A percentile compares a stretch with the other conserved stretches of the same genome.
phyloP scores from a whole-genome alignment of 2,329 filamentous ascomycete genomes.

The Neonectria ditissima region DNA sequence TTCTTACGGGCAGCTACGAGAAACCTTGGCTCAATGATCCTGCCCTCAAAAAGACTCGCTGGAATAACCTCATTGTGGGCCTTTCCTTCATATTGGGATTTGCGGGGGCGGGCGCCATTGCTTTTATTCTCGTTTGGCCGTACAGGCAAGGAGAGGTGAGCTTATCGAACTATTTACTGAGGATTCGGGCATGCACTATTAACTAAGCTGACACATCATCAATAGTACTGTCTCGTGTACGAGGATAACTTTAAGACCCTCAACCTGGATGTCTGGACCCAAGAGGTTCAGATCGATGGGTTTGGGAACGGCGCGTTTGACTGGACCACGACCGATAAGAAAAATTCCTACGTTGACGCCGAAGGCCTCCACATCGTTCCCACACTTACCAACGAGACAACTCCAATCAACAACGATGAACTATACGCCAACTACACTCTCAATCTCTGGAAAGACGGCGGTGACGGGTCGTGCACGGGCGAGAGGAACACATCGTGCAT shows the following conservation, averaged over 20 bases:
- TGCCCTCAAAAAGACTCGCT: slow-evolving; percentile 48
- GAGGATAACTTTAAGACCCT: slow-evolving; percentile 62
- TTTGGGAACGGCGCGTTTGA: slow-evolving; percentile 65
- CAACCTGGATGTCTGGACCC: slow-evolving; percentile 59
- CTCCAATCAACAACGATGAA: slow-evolving; percentile 52
- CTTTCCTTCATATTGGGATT: slow-evolving; percentile 50
- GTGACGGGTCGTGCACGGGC: slow-evolving; percentile 55
- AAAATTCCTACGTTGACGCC: slow-evolving; percentile 61
- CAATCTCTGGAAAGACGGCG: slow-evolving; percentile 54
- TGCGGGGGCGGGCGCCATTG: slow-evolving; percentile 48
- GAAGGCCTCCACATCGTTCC: slow-evolving; percentile 67
- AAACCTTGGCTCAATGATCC: slow-evolving; percentile 55
- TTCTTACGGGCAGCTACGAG: slow-evolving; percentile 44
- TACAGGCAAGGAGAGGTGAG: slow-evolving; percentile 41
- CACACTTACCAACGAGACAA: slow-evolving; percentile 59
- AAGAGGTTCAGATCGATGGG: slow-evolving; percentile 58
- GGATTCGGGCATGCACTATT: no score
- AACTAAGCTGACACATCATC: not conserved
- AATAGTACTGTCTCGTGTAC: slow-evolving; percentile 62
- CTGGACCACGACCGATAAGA: slow-evolving; percentile 62
- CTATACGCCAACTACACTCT: slow-evolving; percentile 56
- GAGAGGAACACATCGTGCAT: slow-evolving; percentile 50
- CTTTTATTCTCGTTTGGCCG: slow-evolving; percentile 46
- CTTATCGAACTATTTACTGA: not conserved
- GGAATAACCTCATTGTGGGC: slow-evolving; percentile 52